Evolutionary conservation across 148 eudicot species (phyloP), one percentile per base, ranked within the genome.

Genomic region (Spergularia marina): DNA sequence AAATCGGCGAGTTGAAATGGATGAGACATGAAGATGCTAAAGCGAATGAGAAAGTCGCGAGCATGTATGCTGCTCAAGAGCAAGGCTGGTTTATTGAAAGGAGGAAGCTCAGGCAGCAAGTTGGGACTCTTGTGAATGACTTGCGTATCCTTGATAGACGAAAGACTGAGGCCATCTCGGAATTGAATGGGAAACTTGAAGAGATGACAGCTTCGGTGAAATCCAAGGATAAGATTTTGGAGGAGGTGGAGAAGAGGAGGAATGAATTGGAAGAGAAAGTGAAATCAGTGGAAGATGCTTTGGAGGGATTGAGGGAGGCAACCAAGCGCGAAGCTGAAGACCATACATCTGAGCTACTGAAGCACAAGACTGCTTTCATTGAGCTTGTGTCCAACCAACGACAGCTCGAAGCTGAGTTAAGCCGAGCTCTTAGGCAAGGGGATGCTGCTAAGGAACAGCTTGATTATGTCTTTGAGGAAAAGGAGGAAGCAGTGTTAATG

Each of bases 381-480:
- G 99, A 95, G 86, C 87, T 95, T 23, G 96, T 95, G 21, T 92
- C 99, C 1, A 89, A 81, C 74, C 97, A 95, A 66, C 70, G 97
- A 18, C 99, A 89, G 78, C 85, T 95, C 34, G 96, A 95, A 72
- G 96, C 97, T 57, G 97, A 95, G 78, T 78, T 92, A 78, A 85
- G 94, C 20, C 85, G 99, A 66, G 87, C 92, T n/a, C 72, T 79
- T 25, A 86, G 88, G 82, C 97, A 90, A 87, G 84, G 81, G 5
- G 98, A 94, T 72, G 86, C 86, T 36, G 84, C 86, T 23, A 95
- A 90, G 57, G 78, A 87, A 68, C 90, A 91, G 71, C 81, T 91
- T 63, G 85, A 85, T 18, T 87, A 71, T 10, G 84, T 84, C 30
- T 86, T 87, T 63, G 90, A 89, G 72, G 89, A 90, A 75, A 94